Conservation (phyloP, 257 asterid genomes). For the Capsicum chinense region DNA sequence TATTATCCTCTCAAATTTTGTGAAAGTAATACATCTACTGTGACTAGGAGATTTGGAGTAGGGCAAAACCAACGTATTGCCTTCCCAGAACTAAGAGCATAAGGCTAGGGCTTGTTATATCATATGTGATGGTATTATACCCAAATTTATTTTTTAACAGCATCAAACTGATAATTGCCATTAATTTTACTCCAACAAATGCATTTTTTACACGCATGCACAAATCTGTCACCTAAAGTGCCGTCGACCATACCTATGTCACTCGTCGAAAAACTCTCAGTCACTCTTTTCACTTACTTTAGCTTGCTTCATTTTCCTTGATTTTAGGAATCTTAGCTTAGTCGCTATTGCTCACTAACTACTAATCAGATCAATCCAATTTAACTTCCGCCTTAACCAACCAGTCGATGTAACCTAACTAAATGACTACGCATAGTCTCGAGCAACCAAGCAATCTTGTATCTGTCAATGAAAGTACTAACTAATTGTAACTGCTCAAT, state of each 20-base stretch:
- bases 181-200: constrained; percentile 23
- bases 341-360: not conserved
- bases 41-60: not conserved
- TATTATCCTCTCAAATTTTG: not conserved
- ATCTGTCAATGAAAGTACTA: not conserved
- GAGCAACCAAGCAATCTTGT: constrained; percentile 4
- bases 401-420: not conserved
- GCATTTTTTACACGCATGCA: not conserved
- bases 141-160: constrained; percentile 15
- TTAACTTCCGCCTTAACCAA: not conserved
- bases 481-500: not conserved
- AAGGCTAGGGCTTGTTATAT: not conserved
- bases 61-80: not conserved
- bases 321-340: constrained; percentile 20
- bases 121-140: not conserved
- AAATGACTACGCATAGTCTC: not conserved
- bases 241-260: not conserved
- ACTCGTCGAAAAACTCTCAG: not conserved
- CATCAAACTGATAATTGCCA: not conserved
- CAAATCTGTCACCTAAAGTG: not conserved
- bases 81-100: not conserved
- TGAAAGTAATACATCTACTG: not conserved
- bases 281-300: not conserved
- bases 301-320: not conserved
- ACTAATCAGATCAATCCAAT: not conserved